phyloP scores from a whole-genome alignment of 2,329 filamentous ascomycete species.

The Bertia moriformis region DNA sequence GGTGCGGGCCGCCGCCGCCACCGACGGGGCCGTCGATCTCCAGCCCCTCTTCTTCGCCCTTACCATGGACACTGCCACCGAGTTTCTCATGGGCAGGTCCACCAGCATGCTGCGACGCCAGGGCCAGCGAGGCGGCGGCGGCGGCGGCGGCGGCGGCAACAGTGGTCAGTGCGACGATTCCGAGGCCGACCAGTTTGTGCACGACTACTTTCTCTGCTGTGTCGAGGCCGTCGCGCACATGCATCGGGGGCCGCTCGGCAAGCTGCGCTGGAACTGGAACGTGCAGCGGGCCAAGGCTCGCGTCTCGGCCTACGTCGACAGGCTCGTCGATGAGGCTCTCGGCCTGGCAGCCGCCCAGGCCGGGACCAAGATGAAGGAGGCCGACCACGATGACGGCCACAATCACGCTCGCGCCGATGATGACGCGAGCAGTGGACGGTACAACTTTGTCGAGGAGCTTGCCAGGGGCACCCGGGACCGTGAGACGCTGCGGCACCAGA shows the following conservation, averaged over 20 bases:
- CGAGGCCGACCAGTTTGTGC: background rate
- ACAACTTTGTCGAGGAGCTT: constrained; percentile 33
- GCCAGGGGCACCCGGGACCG: constrained; percentile 26
- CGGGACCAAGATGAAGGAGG: too few species aligned
- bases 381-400: constrained; percentile 4
- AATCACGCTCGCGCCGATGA: constrained; percentile 6
- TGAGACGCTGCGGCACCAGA: constrained; percentile 18
- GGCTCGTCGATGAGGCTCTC: constrained; percentile 23
- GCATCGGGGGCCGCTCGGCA: background rate
- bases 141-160: constrained; percentile 6
- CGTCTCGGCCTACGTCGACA: constrained; percentile 23
- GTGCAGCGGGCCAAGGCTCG: constrained; percentile 11
- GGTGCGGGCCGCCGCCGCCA: constrained; percentile 28
- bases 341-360: constrained; percentile 5
- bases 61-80: background rate
- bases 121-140: constrained; percentile 1
- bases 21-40: constrained; percentile 3
- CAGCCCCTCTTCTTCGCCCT: background rate
- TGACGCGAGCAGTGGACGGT: constrained; percentile 13
- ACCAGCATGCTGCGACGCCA: constrained; percentile 1
- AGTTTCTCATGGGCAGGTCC: background rate
- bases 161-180: constrained; percentile 10
- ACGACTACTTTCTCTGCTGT: constrained; percentile 5
- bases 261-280: constrained; percentile 10
- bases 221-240: constrained; percentile 3